phyloP scores from a whole-genome alignment of 2,329 filamentous ascomycete genomes.

The Drechslerella coelobrocha region DNA sequence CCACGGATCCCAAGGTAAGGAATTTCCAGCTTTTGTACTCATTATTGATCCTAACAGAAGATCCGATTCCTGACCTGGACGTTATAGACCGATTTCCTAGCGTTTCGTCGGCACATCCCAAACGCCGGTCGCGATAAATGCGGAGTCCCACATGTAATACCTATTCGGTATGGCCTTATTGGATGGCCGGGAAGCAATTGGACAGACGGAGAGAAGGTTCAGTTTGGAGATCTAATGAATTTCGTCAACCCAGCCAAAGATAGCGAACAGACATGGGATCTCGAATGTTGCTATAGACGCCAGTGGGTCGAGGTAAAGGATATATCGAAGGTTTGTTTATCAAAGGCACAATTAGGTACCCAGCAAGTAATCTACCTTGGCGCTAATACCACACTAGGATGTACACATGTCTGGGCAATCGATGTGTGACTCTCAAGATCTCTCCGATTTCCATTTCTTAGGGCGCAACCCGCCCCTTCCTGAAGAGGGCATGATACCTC shows the following conservation, averaged over 20 bases:
- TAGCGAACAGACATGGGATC: neutral
- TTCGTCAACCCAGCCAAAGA: neutral
- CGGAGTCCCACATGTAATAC: neutral
- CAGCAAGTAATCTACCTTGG: neutral
- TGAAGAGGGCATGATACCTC: neutral
- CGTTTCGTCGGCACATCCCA: neutral
- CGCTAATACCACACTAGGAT: neutral
- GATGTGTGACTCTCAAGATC: neutral
- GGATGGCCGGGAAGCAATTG: slow-evolving; percentile 14
- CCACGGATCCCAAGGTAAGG: slow-evolving; percentile 15
- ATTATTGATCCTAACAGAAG: neutral
- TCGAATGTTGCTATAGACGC: slow-evolving; percentile 8
- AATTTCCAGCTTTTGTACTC: neutral
- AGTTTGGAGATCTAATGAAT: slow-evolving; percentile 8
- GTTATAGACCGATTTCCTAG: slow-evolving; percentile 5
- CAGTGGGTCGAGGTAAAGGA: slow-evolving; percentile 1
- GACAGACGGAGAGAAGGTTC: slow-evolving; percentile 5
- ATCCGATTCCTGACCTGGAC: neutral
- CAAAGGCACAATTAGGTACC: neutral
- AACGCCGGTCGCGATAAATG: slow-evolving; percentile 3
- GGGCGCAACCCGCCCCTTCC: neutral
- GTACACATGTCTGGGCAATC: neutral
- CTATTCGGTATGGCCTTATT: neutral
- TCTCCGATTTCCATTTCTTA: neutral
- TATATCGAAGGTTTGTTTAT: slow-evolving; percentile 2